Conservation (phyloP, 768 basidiomycete genomes). For the Phanerochaete sordida region DNA sequence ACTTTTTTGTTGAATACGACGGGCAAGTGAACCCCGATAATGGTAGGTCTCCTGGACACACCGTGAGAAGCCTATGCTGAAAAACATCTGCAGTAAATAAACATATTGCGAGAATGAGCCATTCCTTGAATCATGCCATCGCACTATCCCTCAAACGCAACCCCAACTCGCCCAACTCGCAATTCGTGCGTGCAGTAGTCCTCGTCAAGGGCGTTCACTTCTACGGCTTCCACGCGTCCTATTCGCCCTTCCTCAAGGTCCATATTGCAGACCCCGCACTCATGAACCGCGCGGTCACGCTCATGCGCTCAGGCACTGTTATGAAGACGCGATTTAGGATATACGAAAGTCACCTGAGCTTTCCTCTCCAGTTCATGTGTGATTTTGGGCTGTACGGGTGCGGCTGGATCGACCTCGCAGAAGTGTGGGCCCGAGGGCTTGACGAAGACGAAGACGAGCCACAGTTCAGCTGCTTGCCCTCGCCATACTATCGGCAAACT, state of each 20-base stretch:
- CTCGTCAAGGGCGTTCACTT: slow-evolving; percentile 94
- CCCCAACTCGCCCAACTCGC: slow-evolving; percentile 52
- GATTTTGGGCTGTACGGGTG: slow-evolving; percentile 96
- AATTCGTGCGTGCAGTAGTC: slow-evolving; percentile 70
- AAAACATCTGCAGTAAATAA: slow-evolving; percentile 50
- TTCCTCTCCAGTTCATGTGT: slow-evolving; percentile 86
- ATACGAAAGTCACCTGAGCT: slow-evolving; percentile 90
- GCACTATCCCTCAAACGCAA: slow-evolving; percentile 76
- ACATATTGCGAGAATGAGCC: slow-evolving; percentile 65
- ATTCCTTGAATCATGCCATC: slow-evolving; percentile 84
- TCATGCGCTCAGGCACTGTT: slow-evolving; percentile 79
- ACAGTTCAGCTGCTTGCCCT: slow-evolving; percentile 21
- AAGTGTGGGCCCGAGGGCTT: slow-evolving; percentile 57
- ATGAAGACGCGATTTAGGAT: slow-evolving; percentile 75
- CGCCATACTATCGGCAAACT: slow-evolving; percentile 64
- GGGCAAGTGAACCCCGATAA: slow-evolving; percentile 59
- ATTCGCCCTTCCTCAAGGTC: slow-evolving; percentile 88
- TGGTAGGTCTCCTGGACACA: slow-evolving; percentile 41
- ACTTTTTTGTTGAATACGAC: slow-evolving; percentile 84
- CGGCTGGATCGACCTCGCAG: slow-evolving; percentile 76
- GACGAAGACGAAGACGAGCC: slow-evolving; percentile 29
- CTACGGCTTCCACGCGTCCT: slow-evolving; percentile 88
- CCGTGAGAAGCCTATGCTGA: background rate
- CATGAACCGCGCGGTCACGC: slow-evolving; percentile 65
- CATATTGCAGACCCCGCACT: slow-evolving; percentile 66